Evolutionary conservation across 2,329 filamentous ascomycete genomes (phyloP), one percentile per base, ranked within the genome.

Genomic region (Thielaviopsis euricoi): DNA sequence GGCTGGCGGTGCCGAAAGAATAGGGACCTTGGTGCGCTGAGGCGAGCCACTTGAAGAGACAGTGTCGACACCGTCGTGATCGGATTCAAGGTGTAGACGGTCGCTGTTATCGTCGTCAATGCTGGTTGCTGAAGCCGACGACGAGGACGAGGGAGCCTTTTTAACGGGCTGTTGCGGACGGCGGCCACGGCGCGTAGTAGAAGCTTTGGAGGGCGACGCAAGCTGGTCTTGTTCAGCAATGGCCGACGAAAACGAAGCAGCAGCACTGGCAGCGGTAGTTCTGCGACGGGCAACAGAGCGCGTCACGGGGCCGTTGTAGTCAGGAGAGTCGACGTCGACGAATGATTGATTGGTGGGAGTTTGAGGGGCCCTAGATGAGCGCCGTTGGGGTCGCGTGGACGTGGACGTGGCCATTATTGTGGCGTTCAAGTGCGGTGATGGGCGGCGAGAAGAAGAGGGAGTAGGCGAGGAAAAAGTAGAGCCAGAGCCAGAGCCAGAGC

Each of bases 261-360:
- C 40, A 49, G 53, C 37, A 40, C 53, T 55, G 25, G 49, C 50
- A 29, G 53, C 43, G 23, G 55, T 43, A n/a, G 37, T 57, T 53
- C 53, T 82, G 64, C 77, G 76, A 33, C 70, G 66, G 60, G 84
- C 78, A 55, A 82, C 83, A 37, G 88, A 91, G 65, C 89, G 82
- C 62, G 89, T 94, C 61, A 83, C 76, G 6, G 88, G 88, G 10
- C 82, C 86, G 62, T 81, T 82, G 70, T 94, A 80, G 43, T 58
- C 52, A 23, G 25, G 46, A 22, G 57, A 55, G 26, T 37, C 33
- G n/a, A 48, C 29, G 19, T 48, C 29, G 22, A 49, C 43, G 57
- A 60, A 60, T 1, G 55, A 37, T 26, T 48, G 29, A 9, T 54
- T 57, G 21, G 55, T 57, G 12, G 58, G 58, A 15, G 58, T 60